Percentiles rank a stretch among this genome's conserved stretches.
Conservation (phyloP, 768 basidiomycete species). For the Baorangia bicolor region DNA sequence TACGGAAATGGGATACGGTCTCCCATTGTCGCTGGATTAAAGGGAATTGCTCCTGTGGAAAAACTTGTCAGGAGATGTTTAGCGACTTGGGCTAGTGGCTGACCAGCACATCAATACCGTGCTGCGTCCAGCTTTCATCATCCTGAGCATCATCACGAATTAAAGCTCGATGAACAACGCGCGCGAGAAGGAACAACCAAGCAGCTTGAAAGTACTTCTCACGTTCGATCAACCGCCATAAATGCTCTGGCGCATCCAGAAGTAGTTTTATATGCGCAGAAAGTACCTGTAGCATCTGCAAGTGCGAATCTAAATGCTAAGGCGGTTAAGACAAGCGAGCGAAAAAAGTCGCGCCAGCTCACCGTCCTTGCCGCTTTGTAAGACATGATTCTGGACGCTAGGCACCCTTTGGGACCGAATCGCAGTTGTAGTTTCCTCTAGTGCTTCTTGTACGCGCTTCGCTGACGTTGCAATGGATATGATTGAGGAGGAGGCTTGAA, state of each 20-base stretch:
- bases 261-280: slow-evolving; percentile 91
- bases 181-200: slow-evolving; percentile 82
- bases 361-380: slow-evolving; percentile 44
- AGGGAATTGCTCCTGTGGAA: slow-evolving; percentile 74
- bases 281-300: slow-evolving; percentile 67
- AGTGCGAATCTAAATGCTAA: slow-evolving; percentile 52
- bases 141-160: slow-evolving; percentile 63
- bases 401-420: slow-evolving; percentile 50
- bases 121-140: slow-evolving; percentile 55
- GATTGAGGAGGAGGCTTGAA: slow-evolving; percentile 85
- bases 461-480: slow-evolving; percentile 73
- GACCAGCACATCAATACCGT: slow-evolving; percentile 65
- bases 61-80: not conserved
- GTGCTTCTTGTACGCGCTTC: slow-evolving; percentile 56
- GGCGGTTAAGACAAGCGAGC: not conserved
- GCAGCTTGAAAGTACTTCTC: slow-evolving; percentile 80
- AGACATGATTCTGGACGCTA: slow-evolving; percentile 41
- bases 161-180: slow-evolving; percentile 80
- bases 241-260: slow-evolving; percentile 86
- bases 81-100: slow-evolving; percentile 13
- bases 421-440: slow-evolving; percentile 59
- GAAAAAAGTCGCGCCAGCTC: slow-evolving; percentile 10
- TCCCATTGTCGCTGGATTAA: slow-evolving; percentile 95
- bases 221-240: slow-evolving; percentile 84
- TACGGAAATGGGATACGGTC: slow-evolving; percentile 77